Evolutionary conservation across 345 rosid genomes (phyloP).

Genomic region (Pistacia vera): DNA sequence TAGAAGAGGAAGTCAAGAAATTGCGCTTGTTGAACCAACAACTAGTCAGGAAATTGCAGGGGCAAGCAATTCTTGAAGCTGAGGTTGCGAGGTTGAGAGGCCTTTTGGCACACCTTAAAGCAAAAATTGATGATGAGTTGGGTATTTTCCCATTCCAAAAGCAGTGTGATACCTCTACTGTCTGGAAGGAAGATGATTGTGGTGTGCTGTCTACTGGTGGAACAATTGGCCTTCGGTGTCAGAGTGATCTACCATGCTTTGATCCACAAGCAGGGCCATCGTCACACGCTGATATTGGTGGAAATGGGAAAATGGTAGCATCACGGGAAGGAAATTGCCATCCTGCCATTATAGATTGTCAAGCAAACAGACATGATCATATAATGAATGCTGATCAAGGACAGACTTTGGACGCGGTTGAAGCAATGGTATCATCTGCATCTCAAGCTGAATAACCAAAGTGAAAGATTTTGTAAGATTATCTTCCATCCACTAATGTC

Average conservation of each 20-base stretch:
- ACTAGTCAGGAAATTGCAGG: conserved; percentile 51
- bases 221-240: conserved; percentile 19
- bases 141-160: conserved; percentile 49
- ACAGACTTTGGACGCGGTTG: conserved; percentile 16
- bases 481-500: neutral
- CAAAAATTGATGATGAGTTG: conserved; percentile 55
- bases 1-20: conserved; percentile 76
- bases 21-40: conserved; percentile 47
- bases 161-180: conserved; percentile 26
- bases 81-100: conserved; percentile 54
- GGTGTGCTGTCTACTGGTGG: conserved; percentile 24
- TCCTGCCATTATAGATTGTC: conserved; percentile 32
- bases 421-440: conserved; percentile 27
- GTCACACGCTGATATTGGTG: conserved; percentile 23
- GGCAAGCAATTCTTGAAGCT: conserved; percentile 52
- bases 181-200: conserved; percentile 42
- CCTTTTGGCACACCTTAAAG: conserved; percentile 50
- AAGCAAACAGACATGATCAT: conserved; percentile 17
- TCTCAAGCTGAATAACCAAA: conserved; percentile 17
- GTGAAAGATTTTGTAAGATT: conserved; percentile 18
- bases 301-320: conserved; percentile 36
- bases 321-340: conserved; percentile 36
- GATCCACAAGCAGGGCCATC: conserved; percentile 28
- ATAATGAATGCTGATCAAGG: conserved; percentile 14
- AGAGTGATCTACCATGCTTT: conserved; percentile 37